Conservation (phyloP, 202 grass and related monocot species). For the Eragrostis tef region DNA sequence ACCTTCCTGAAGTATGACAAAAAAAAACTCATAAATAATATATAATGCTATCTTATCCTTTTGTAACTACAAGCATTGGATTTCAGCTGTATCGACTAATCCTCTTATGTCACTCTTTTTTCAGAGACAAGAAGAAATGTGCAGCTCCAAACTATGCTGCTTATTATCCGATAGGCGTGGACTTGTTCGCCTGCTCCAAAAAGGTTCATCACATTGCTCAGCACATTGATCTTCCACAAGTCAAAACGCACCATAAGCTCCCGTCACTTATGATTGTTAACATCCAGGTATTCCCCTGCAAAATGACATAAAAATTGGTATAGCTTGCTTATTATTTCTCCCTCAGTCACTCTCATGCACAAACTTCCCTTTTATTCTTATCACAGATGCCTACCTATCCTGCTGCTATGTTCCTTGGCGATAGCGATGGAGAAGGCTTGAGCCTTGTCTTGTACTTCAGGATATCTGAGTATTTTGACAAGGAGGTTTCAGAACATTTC, state of each 20-base stretch:
- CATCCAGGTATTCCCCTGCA: constrained; percentile 75
- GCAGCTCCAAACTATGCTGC: constrained; percentile 86
- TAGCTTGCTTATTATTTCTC: constrained; percentile 19
- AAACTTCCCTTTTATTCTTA: constrained; percentile 22
- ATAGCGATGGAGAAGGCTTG: constrained; percentile 85
- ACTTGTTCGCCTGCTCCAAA: constrained; percentile 76
- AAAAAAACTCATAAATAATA: constrained; percentile 13
- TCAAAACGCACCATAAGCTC: constrained; percentile 72
- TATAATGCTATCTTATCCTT: not conserved
- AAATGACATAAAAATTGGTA: constrained; percentile 33
- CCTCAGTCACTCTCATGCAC: not conserved
- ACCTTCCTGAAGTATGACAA: constrained; percentile 80
- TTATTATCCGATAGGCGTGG: constrained; percentile 91
- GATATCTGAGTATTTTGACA: constrained; percentile 87
- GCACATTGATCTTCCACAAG: constrained; percentile 81
- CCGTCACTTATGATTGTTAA: constrained; percentile 85
- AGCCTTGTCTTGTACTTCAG: constrained; percentile 93
- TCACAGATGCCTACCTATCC: constrained; percentile 89
- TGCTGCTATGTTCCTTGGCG: constrained; percentile 88
- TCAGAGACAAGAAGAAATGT: constrained; percentile 91
- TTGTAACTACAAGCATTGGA: constrained; percentile 14
- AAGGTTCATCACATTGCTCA: constrained; percentile 93
- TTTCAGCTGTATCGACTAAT: constrained; percentile 15
- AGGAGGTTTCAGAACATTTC: constrained; percentile 89
- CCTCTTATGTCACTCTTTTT: constrained; percentile 30